Base-by-base conservation (phyloP, 2,329 filamentous ascomycete genomes). In the Colletotrichum sp. region DNA sequence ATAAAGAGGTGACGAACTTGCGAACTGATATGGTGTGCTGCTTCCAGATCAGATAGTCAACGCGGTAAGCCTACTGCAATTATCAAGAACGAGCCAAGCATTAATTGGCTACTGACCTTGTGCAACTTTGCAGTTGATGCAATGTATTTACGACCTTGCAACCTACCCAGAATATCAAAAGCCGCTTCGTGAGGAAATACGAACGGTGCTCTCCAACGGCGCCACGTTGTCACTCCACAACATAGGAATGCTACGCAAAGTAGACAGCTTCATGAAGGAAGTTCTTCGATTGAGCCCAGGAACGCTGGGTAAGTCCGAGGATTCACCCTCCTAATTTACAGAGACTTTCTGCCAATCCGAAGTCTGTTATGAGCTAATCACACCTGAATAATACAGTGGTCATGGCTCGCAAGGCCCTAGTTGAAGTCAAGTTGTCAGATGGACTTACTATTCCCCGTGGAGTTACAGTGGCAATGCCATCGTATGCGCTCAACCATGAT, bases 201-300 rank as follows among this genome's bases (percentile, higher is more conserved):
- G 57, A 43, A 10, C 18, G 34, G 4, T 10, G 26, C n/a, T 34
- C 7, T 70, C 9, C 21, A 39, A 13, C 9, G 55, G 48, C 10
- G 28, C n/a, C 28, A 30, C 8, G 8, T 57, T 10, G n/a, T 65
- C 28, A 28, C 39, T 36, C 64, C 13, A 21, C 30, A 24, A n/a
- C 6, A 13, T 24, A 55, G 30, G n/a, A 7, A 13, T 16, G 28
- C 16, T 71, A 14, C 39, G 13, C 18, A 64, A 65, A 16, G 36
- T 71, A 4, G 68, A 71, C 28, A 71, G 68, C 30, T 71, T 71
- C 59, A 71, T 71, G 60, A 71, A 71, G 12, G 68, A 71, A 7
- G 60, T 68, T 10, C 30, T 68, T 21, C 48, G 66, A n/a, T n/a
- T 59, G 7, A 59, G 66, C 57, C 66, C 66, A 39, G 66, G 66